Conservation (phyloP, 371 early-diverging fungal genomes). For the Mortierella sp. region DNA sequence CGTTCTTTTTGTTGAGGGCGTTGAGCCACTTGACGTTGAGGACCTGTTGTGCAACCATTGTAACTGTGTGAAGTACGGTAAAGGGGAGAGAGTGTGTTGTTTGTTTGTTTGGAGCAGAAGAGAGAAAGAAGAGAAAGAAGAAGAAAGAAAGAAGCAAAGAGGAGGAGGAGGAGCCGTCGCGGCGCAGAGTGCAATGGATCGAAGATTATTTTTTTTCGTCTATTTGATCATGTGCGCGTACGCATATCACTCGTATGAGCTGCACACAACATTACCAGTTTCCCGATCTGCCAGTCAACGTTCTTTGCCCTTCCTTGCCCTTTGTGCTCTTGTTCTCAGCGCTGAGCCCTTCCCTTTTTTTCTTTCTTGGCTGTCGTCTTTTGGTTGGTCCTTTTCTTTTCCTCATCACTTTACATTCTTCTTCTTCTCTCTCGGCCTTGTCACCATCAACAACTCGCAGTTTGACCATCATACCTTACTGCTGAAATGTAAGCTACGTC, state of each 20-base stretch:
- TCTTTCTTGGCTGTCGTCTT: not conserved
- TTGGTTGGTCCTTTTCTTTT: conserved; percentile 8
- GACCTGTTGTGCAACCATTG: conserved; percentile 37
- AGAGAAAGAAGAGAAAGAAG: not conserved
- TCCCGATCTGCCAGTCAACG: not conserved
- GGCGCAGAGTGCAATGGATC: not conserved
- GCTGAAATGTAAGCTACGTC: conserved; percentile 10
- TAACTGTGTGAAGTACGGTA: not conserved
- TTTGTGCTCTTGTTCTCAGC: not conserved
- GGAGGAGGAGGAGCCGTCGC: too few species aligned
- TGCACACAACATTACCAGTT: not conserved
- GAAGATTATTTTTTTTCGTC: not conserved
- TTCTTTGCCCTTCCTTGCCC: conserved; percentile 4
- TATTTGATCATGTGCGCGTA: not conserved
- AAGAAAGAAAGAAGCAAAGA: too few species aligned
- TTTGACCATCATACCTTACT: conserved; percentile 2
- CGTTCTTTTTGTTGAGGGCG: conserved; percentile 62
- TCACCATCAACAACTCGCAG: conserved; percentile 10
- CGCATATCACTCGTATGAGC: not conserved
- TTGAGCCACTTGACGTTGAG: conserved; percentile 53
- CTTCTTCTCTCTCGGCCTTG: not conserved
- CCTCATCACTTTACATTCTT: conserved; percentile 14
- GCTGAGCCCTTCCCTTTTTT: not conserved
- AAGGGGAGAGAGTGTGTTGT: not conserved
- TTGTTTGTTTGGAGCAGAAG: not conserved